Base-by-base conservation (phyloP, 1,284 basidiomycete species). In the Paramarasmius palmivorus region DNA sequence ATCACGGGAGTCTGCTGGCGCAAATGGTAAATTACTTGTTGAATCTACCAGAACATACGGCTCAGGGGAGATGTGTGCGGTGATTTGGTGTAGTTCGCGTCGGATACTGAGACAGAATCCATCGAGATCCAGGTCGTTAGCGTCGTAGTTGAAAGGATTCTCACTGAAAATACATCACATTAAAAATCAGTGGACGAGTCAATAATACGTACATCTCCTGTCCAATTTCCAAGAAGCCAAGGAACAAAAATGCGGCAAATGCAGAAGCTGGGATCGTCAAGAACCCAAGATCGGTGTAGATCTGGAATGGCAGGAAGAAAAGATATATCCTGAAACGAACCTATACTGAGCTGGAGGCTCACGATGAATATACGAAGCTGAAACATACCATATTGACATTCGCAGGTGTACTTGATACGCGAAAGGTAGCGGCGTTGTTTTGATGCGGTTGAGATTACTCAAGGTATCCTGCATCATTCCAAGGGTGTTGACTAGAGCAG, bases 161-260 rank as follows among this genome's bases (percentile, higher is more conserved):
- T 86, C 84, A 61, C 82, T 84, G 61, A n/a, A 37, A n/a, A 23
- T 2, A 41, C 14, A 37, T 14, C 36, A 2, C 19, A 45, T 40
- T 22, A 12, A 26, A 19, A 37, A 40, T 38, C 34, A 22, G 48
- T 49, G 36, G 14, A 4, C 36, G 36, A 37, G 36, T 37, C n/a
- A n/a, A n/a, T 37, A 36, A 46, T n/a, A 68, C 78, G 34, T 57
- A 83, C 82, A 87, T 84, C 63, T 88, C 84, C 61, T 83, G 81
- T 20, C 84, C 84, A 52, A 88, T 86, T 62, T 88, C 85, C 17
- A 88, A 74, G 77, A 89, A 88, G 47, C 86, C 83, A 35, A 84
- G 73, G 32, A 84, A 73, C 48, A 85, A 65, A 76, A 85, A 86
- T 0, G 83, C 74, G 2, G 81, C 75, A 57, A 85, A 85, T 2